A percentile compares a stretch with the other conserved stretches of the same genome.
Conservation (phyloP, 2,329 filamentous ascomycete species). For the Shiraia sp. region DNA sequence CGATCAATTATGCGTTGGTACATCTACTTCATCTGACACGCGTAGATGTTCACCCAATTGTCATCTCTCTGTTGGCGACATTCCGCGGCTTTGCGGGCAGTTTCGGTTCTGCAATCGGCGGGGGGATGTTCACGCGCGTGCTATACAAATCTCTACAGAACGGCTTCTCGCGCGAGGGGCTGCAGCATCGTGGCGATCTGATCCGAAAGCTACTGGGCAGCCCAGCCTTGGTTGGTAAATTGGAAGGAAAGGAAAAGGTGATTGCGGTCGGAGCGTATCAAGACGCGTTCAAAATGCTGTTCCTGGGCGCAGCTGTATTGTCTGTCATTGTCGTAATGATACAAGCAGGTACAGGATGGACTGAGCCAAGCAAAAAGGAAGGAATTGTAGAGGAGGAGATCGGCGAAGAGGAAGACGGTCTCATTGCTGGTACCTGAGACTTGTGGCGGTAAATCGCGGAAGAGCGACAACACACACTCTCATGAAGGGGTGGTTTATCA, state of each 20-base stretch:
- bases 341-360: constrained; percentile 65
- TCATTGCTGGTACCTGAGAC: constrained; percentile 21
- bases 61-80: constrained; percentile 75
- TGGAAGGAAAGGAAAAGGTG: constrained; percentile 55
- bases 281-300: constrained; percentile 57
- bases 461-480: too few species aligned
- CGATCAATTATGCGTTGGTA: constrained; percentile 79
- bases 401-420: constrained; percentile 23
- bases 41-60: constrained; percentile 70
- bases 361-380: constrained; percentile 32
- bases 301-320: constrained; percentile 56
- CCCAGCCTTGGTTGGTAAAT: constrained; percentile 57
- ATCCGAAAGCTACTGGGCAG: constrained; percentile 62
- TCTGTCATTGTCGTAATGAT: constrained; percentile 55
- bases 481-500: too few species aligned
- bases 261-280: constrained; percentile 60
- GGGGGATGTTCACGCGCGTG: constrained; percentile 71
- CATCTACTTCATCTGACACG: constrained; percentile 75
- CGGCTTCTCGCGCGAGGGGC: constrained; percentile 57
- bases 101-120: constrained; percentile 79
- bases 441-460: too few species aligned
- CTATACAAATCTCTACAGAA: constrained; percentile 59
- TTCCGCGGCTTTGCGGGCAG: constrained; percentile 81
- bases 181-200: constrained; percentile 49
- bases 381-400: constrained; percentile 23